Evolutionary conservation across 2,329 filamentous ascomycete species (phyloP).

Genomic region (Nigrospora sphaerica): DNA sequence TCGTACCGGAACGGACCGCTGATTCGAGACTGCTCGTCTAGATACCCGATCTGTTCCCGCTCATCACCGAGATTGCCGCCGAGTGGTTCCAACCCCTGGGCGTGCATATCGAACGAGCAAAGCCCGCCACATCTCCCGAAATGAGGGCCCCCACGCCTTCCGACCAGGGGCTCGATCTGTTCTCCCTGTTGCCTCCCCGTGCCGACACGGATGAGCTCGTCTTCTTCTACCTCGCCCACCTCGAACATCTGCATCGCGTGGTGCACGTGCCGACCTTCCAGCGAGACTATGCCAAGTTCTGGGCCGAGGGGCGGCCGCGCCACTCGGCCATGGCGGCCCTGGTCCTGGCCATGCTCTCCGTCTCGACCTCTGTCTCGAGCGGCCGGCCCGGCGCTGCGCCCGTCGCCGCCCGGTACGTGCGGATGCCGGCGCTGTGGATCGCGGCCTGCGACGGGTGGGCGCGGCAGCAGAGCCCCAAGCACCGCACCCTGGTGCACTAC

Average conservation of each 20-base stretch:
- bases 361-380: slow-evolving; percentile 8
- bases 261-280: slow-evolving; percentile 13
- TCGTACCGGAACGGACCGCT: neutral
- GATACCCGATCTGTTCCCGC: slow-evolving; percentile 11
- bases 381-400: neutral
- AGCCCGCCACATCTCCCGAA: neutral
- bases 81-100: slow-evolving; percentile 13
- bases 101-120: slow-evolving; percentile 6
- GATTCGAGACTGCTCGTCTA: neutral
- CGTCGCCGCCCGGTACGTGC: slow-evolving; percentile 3
- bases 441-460: slow-evolving; percentile 14
- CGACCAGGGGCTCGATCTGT: no score
- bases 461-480: slow-evolving; percentile 10
- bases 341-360: slow-evolving; percentile 23
- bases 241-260: slow-evolving; percentile 28
- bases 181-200: slow-evolving; percentile 16
- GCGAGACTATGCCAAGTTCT: slow-evolving; percentile 10
- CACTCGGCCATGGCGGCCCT: slow-evolving; percentile 10
- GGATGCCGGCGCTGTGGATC: slow-evolving; percentile 12
- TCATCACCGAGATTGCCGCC: slow-evolving; percentile 11
- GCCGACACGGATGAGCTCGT: slow-evolving; percentile 24
- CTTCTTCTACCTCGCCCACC: slow-evolving; percentile 27
- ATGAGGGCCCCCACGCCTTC: no score
- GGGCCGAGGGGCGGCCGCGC: slow-evolving; percentile 4
- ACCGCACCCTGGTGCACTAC: slow-evolving; percentile 12